Base-by-base conservation (phyloP, 768 basidiomycete genomes). In the Phylloporus rhodoxanthus region DNA sequence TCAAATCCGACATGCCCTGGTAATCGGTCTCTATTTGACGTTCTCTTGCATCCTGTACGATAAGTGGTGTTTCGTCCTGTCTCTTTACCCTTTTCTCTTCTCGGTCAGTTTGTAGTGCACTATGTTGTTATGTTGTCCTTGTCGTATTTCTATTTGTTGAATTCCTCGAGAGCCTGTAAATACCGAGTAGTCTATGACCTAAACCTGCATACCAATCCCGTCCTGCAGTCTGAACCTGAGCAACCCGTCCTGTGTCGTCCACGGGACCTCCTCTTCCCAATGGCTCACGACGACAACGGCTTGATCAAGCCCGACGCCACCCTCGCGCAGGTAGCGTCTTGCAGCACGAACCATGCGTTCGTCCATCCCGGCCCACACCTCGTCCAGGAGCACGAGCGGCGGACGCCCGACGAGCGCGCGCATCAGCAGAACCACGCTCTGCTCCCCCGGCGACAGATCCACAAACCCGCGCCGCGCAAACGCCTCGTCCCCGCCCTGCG, bases 351-450 rank as follows among this genome's bases (percentile, higher is more conserved):
- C 80, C 81, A 91, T 89, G 5, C 65, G 69, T 38, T 80, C 83
- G 55, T 89, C 89, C 90, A 98, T 94, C 21, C 93, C 94, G 20
- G 87, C 84, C 80, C 90, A 93, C 8, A 85, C 88, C 64, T 99
- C 95, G 60, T 99, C 95, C 34, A 98, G 69, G 9, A 97, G 72
- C 7, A 98, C 73, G 29, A 99, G 63, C 47, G 76, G 78, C 3
- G 89, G 87, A 13, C 74, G 70, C 13, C 79, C 79, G 8, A 94
- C 91, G 29, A 96, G 71, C 23, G 93, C 89, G 15, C 93, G 81
- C 77, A 94, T 82, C 37, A 97, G 75, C 32, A 98, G 70, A 17
- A 91, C 80, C 39, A 94, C 67, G 39, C 83, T 78, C 68, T 95
- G 94, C 61, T 88, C 87, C 0, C 83, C 85, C 0, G 80, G 74